Evolutionary conservation across 2,329 filamentous ascomycete genomes (phyloP), one percentile per base, ranked within the genome.

Genomic region (Fusarium piperis): DNA sequence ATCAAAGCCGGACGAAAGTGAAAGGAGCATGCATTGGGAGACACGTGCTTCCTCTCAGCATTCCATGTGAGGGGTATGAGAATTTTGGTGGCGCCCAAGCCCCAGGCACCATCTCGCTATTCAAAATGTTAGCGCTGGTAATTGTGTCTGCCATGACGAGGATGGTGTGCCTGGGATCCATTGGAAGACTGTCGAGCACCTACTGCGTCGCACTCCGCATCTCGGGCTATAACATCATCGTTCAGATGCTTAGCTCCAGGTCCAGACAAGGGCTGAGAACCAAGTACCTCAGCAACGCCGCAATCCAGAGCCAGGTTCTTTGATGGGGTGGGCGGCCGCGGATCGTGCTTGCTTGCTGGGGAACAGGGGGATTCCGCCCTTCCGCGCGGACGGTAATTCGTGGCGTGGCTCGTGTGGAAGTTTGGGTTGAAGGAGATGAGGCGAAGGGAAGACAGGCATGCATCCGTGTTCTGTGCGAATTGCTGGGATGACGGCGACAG

Each of bases 301-400:
- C 65, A 66, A 69, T 35, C 36, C 30, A 48, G 41, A 32, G 58
- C 44, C 52, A 52, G 58, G 59, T 59, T 62, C 26, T 36, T 62
- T 48, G 48, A 38, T 59, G 33, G 41, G 48, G 64, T 69, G 38
- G 52, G 23, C 62, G 56, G 30, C 35, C 38, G 46, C 69, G 57
- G 67, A 67, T 53, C 59, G 51, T 23, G 23, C 23, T 23, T 23
- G 23, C 23, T 23, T 44, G 38, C 59, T 62, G 51, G 44, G 59
- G 56, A 23, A 39, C 59, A 73, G 65, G 62, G 66, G 59, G n/a
- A 18, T 67, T 72, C 69, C 66, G 59, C 38, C 55, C 57, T 67
- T 73, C 68, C 59, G 59, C 57, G 35, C 57, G 36, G 39, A 35
- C 58, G 38, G 59, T 64, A 57, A 62, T 59, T 61, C 62, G 61